These are phyloP conservation scores for Chaetoscypha palmicola DNA, from an alignment of 2,329 filamentous ascomycete genomes.

Conservation along the genomic window DNA sequence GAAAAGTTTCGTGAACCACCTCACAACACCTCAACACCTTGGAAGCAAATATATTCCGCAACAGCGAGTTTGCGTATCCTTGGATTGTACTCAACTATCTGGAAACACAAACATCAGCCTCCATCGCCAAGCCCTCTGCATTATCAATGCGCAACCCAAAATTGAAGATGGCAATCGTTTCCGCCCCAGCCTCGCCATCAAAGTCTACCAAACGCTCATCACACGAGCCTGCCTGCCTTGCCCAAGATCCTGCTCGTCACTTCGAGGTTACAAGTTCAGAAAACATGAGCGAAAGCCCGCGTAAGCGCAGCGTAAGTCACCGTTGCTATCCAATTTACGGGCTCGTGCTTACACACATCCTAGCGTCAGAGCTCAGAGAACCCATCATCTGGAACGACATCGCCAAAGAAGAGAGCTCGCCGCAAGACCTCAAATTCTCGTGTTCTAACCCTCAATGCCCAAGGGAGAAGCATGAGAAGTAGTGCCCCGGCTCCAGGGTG, in stretches of 20 bases:
- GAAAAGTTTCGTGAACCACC: too few species aligned
- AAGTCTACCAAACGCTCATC: neutral
- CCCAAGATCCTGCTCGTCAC: neutral
- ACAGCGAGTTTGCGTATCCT: too few species aligned
- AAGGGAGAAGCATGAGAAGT: neutral
- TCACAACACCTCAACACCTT: too few species aligned
- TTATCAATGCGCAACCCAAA: neutral
- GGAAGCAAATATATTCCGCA: too few species aligned
- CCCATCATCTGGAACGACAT: neutral
- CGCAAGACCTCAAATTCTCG: too few species aligned
- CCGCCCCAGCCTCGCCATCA: neutral
- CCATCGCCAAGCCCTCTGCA: constrained; percentile 2
- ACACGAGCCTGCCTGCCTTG: neutral
- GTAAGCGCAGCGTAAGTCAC: constrained; percentile 1
- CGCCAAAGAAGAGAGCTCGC: neutral
- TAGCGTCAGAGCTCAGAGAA: neutral
- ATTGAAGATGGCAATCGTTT: neutral
- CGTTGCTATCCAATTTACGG: too few species aligned
- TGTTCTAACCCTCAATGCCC: too few species aligned
- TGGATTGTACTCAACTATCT: too few species aligned
- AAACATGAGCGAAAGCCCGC: neutral
- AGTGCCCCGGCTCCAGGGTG: constrained; percentile 8
- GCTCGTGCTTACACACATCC: too few species aligned
- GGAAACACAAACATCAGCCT: too few species aligned
- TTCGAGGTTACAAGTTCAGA: neutral